Base-by-base conservation (phyloP, 1,284 basidiomycete species). In the Boletus sp. region DNA sequence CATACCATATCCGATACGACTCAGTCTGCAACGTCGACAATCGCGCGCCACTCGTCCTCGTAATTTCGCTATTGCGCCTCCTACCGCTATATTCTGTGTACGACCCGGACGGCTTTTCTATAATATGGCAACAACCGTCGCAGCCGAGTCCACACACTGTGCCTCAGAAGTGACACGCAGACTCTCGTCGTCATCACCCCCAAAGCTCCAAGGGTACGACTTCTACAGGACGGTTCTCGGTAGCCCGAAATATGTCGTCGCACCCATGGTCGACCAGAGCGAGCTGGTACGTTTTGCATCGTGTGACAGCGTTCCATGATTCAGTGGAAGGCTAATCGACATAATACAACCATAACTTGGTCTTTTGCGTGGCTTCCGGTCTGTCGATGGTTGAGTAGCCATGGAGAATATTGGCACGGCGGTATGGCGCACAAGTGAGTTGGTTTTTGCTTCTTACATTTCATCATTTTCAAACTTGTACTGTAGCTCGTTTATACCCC, bases 201-300 rank as follows among this genome's bases (percentile, higher is more conserved):
- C n/a, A 9, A 71, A 71, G 52, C 59, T 65, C 10, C 35, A 37
- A 9, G 71, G 71, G 2, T 71, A 76, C 31, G 64, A 75, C 3
- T 73, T 98, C 65, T 98, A 95, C 74, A 77, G 77, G 30, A 77
- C 86, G 71, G 79, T 90, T 47, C 73, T 98, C 43, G 90, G 93
- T 10, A 90, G 88, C 67, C 94, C 96, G 13, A 93, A 91, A 74
- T 89, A 86, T 72, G 84, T 98, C 48, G 93, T 98, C 16, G 97
- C 95, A 16, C 96, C 97, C 13, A 98, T 98, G 97, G 97, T 98
- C 0, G 96, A 98, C 76, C 94, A 97, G 78, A 95, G 92, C 70
- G 96, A 98, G 76, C 83, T 98, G 72, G 94, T 95, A 66, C 70
- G 90, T 82, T 13, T 19, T 16, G 19, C 23, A n/a, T 50, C 17